Conservation (phyloP, 169 alveolate genomes). For the Plasmodium relictum region DNA sequence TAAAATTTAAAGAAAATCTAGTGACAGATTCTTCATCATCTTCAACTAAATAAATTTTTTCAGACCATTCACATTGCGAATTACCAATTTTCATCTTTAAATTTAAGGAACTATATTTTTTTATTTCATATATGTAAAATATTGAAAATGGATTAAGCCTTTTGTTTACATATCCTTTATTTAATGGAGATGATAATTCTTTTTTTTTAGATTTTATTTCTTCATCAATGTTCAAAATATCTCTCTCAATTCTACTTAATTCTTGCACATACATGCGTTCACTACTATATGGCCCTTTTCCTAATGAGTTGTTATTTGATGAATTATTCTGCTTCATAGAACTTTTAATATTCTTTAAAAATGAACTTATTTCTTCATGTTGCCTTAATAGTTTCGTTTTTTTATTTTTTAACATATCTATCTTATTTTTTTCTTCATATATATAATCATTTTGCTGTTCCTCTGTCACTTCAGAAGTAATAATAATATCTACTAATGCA, state of each 20-base stretch:
- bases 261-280: conserved; percentile 58
- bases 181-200: conserved; percentile 35
- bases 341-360: conserved; percentile 9
- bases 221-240: conserved; percentile 58
- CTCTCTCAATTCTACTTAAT: conserved; percentile 53
- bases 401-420: conserved; percentile 46
- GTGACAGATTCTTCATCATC: conserved; percentile 75
- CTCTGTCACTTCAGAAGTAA: conserved; percentile 59
- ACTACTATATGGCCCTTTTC: conserved; percentile 1
- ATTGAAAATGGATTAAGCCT: conserved; percentile 74
- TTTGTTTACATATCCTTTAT: conserved; percentile 70
- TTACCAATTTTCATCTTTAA: conserved; percentile 74
- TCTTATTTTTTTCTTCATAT: conserved; percentile 54
- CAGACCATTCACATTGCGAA: conserved; percentile 79
- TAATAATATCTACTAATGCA: conserved; percentile 81
- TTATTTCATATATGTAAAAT: conserved; percentile 73
- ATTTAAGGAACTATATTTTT: conserved; percentile 57
- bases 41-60: conserved; percentile 45
- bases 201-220: conserved; percentile 60
- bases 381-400: conserved; percentile 43
- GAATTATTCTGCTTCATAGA: conserved; percentile 1
- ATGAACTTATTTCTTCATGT: conserved; percentile 55
- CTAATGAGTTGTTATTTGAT: not conserved
- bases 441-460: conserved; percentile 52
- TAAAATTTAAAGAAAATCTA: conserved; percentile 70